These are phyloP conservation scores for Colletotrichum filicis DNA, from an alignment of 2,329 filamentous ascomycete species.

Conservation along the genomic window DNA sequence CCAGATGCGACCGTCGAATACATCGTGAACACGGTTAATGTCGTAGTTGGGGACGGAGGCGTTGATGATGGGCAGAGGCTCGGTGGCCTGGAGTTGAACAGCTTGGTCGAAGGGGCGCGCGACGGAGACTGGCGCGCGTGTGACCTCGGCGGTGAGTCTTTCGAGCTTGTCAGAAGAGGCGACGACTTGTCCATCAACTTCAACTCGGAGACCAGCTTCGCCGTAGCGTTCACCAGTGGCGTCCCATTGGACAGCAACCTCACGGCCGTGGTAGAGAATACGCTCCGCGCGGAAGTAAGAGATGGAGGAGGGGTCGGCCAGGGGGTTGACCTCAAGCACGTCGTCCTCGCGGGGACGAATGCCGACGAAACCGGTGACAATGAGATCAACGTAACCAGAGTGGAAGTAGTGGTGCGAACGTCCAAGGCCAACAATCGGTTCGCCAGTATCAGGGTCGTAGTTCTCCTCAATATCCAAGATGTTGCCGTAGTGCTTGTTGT, in stretches of 20 bases:
- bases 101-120: constrained; percentile 1
- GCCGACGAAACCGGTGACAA: constrained; percentile 55
- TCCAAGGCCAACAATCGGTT: constrained; percentile 17
- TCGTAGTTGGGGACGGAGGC: constrained; percentile 11
- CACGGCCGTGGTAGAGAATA: constrained; percentile 53
- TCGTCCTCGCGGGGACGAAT: constrained; percentile 51
- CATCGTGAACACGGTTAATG: constrained; percentile 15
- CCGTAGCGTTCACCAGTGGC: constrained; percentile 49
- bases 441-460: constrained; percentile 50
- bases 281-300: constrained; percentile 55
- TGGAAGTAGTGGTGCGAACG: constrained; percentile 54
- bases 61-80: constrained; percentile 3
- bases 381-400: constrained; percentile 56
- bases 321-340: constrained; percentile 49
- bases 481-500: constrained; percentile 49
- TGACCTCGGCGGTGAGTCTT: constrained; percentile 5
- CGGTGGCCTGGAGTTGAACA: constrained; percentile 8
- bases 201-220: constrained; percentile 49
- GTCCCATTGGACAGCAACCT: constrained; percentile 54
- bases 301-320: constrained; percentile 47
- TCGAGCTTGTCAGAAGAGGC: constrained; percentile 22
- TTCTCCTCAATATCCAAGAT: constrained; percentile 49
- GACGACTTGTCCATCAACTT: constrained; percentile 44
- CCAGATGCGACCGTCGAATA: constrained; percentile 20
- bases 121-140: neutral